These are phyloP conservation scores for Sclerotiophoma versabilis DNA, from an alignment of 2,329 filamentous ascomycete species.

Conservation along the genomic window DNA sequence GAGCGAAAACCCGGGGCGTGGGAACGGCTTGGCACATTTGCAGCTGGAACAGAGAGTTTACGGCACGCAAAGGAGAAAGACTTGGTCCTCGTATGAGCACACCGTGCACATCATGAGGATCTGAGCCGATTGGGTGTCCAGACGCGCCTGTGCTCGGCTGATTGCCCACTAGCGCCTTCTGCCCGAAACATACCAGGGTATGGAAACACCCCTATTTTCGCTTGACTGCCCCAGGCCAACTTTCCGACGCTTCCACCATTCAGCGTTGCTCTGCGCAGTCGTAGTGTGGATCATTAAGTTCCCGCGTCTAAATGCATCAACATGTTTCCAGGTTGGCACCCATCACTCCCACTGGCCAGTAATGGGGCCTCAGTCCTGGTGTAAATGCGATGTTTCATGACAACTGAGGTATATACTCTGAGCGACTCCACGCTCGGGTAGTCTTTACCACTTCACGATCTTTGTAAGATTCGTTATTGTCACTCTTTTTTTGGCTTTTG, in stretches of 20 bases:
- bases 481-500: conserved; percentile 31
- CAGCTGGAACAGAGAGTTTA: conserved; percentile 33
- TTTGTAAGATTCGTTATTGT: conserved; percentile 32
- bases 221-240: conserved; percentile 24
- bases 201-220: conserved; percentile 34
- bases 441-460: conserved; percentile 30
- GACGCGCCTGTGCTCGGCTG: conserved; percentile 23
- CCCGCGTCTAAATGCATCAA: conserved; percentile 26
- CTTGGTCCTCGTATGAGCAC: conserved; percentile 20
- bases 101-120: background rate
- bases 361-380: conserved; percentile 25
- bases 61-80: conserved; percentile 29
- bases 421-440: conserved; percentile 7
- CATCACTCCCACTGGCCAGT: conserved; percentile 22
- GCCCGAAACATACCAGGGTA: conserved; percentile 32
- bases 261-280: conserved; percentile 12
- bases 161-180: conserved; percentile 29
- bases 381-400: conserved; percentile 33
- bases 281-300: conserved; percentile 20
- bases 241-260: conserved; percentile 27
- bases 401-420: conserved; percentile 30
- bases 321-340: conserved; percentile 24
- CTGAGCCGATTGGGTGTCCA: conserved; percentile 14
- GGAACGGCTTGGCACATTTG: conserved; percentile 42
- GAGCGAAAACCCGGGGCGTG: conserved; percentile 13